Evolutionary conservation across 352 stramenopile genomes (phyloP), one percentile per base, ranked within the genome.

Genomic region (Saprolegnia parasitica): DNA sequence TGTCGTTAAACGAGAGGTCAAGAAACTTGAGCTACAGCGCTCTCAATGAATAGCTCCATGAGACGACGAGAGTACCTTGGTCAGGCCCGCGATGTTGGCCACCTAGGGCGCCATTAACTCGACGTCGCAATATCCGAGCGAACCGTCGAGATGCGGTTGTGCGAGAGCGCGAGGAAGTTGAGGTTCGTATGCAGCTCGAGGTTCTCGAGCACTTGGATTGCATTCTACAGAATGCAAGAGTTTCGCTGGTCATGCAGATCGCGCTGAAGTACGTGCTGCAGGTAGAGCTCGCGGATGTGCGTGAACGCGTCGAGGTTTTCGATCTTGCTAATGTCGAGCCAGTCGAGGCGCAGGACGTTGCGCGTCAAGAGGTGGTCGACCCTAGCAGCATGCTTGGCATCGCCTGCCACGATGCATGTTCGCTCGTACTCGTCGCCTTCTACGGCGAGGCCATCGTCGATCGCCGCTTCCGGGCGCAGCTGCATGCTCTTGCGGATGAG

Each of bases 261-360:
- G 29, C 21, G 20, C 15, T 52, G 24, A 37, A n/a, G 23, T 70
- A 70, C 63, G 65, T 89, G 83, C 74, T 93, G 84, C 4, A 93
- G 75, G 64, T 91, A 91, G 32, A 93, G 63, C 66, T 91, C 83
- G 49, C 88, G 74, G 37, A 93, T 71, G 54, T 91, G 82, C 35
- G 79, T 87, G 56, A 90, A 90, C 54, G 77, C 83, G 32, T 93
- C 82, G 4, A 93, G 58, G 52, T 93, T 91, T 61, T 93, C 84
- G 42, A 93, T 89, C 56, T 77, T 75, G 35, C 78, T 75, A 29
- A 93, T 78, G 62, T 80, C 81, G 37, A 89, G 76, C 84, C 81
- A 91, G 76, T 93, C 84, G 5, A 93, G 50, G 4, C 84, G 78
- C 46, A 93, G 62, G 32, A 78, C 68, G 73, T 85, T 88, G 62